A percentile compares a stretch with the other conserved stretches of the same genome.
Conservation (phyloP, 495 filamentous ascomycete genomes). For the Letharia lupina region DNA sequence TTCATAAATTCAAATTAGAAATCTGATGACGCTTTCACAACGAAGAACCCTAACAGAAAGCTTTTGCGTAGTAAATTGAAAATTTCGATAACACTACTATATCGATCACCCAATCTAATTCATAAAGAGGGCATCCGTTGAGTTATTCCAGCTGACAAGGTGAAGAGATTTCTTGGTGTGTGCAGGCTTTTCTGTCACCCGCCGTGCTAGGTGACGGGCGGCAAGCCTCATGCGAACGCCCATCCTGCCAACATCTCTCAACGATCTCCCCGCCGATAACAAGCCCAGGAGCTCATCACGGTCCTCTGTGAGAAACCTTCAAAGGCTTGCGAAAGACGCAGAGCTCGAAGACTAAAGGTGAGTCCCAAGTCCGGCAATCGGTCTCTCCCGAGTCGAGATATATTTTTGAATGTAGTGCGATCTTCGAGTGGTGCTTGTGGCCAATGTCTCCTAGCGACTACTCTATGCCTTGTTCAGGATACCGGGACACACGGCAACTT, state of each 20-base stretch:
- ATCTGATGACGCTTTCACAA: too few relatives aligned
- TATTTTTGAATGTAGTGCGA: slow-evolving; percentile 11
- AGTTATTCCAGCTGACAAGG: too few relatives aligned
- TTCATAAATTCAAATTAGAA: too few relatives aligned
- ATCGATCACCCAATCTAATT: too few relatives aligned
- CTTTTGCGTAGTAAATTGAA: too few relatives aligned
- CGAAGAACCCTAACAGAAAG: too few relatives aligned
- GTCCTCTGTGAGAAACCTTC: slow-evolving; percentile 16
- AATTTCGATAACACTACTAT: too few relatives aligned
- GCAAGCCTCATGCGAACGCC: too few relatives aligned
- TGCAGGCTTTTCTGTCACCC: too few relatives aligned
- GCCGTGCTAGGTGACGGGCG: too few relatives aligned
- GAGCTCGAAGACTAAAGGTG: slow-evolving; percentile 12
- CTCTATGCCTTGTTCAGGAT: slow-evolving; percentile 7
- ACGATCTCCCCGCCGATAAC: not conserved
- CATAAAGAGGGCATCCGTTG: too few relatives aligned
- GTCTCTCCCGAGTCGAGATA: not conserved
- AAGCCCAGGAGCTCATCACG: not conserved
- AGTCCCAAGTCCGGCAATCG: not conserved
- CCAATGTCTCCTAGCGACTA: slow-evolving; percentile 26
- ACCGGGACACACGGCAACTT: slow-evolving; percentile 12
- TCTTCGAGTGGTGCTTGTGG: slow-evolving; percentile 17
- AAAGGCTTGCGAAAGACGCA: slow-evolving; percentile 15
- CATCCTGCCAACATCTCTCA: not conserved
- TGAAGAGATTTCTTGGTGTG: too few relatives aligned